These are phyloP conservation scores for Gracilaria domingensis DNA, from an alignment of 23 red algal species.

Conservation along the genomic window DNA sequence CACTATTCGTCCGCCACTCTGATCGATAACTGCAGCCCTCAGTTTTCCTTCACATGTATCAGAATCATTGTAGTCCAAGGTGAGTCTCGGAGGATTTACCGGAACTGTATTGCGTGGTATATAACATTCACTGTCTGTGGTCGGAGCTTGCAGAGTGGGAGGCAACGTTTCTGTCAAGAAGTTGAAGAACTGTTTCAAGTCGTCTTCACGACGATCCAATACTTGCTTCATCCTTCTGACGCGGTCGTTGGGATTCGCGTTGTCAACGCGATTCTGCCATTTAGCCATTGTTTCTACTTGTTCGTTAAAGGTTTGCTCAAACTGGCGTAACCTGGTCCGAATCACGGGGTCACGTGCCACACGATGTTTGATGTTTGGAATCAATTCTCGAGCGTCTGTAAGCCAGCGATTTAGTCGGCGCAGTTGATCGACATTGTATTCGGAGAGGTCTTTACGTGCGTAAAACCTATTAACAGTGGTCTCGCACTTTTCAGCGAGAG, in stretches of 20 bases:
- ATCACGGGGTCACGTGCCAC: background rate
- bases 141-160: background rate
- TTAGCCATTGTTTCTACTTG: background rate
- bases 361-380: background rate
- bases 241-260: background rate
- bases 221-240: background rate
- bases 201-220: background rate
- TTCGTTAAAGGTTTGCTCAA: conserved; percentile 1
- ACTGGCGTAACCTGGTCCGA: background rate
- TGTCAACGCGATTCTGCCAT: background rate
- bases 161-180: background rate
- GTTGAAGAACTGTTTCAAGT: background rate
- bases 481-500: background rate
- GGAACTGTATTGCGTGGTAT: background rate
- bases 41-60: background rate
- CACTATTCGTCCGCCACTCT: too few relatives aligned
- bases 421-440: background rate
- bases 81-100: background rate
- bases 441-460: background rate
- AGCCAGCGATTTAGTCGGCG: background rate
- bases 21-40: background rate
- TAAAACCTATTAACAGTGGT: background rate
- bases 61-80: background rate
- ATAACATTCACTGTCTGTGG: background rate
- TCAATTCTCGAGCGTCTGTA: background rate